Base-by-base conservation (phyloP, 345 rosid species). In the Clarkia xantiana region DNA sequence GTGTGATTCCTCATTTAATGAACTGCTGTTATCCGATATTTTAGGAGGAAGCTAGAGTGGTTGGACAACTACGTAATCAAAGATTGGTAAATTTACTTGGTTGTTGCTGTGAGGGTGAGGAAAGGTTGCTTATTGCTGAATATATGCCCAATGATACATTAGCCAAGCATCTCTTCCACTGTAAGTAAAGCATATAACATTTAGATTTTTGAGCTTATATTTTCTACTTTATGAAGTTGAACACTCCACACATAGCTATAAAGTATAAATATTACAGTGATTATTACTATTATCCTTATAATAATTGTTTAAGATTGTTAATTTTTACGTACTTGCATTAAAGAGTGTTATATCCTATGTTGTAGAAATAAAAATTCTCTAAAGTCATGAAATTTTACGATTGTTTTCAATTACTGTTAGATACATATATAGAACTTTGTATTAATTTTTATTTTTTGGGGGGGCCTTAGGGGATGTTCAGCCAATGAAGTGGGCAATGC, bases 401-500 rank as follows among this genome's bases (percentile, higher is more conserved):
- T 22, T 22, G 25, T 22, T 22, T 22, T 22, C 25, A 2, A 22
- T 2, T 5, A 29, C 8, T 29, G 36, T 29, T 29, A 29, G 1
- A 3, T 23, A 23, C 6, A 2, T 23, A 23, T 23, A 23, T 23
- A 3, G 29, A 23, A 12, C 56, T 18, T 23, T 23, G 29, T 23
- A 23, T 23, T 23, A 23, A 23, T 2, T 23, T 23, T 23, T 3
- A 23, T 45, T 22, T 44, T 44, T 57, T 56, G n/a, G n/a, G n/a
- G n/a, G n/a, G n/a, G n/a, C n/a, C 51, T 49, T 63, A 91, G 98
- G 96, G 98, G 98, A 86, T 73, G 38, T 80, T 38, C 93, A 79
- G 17, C 98, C 98, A 15, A 86, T 91, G 96, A 79, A 86, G 68
- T 86, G 98, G 98, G 78, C 89, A 16, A 91, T 91, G 96, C 75